Evolutionary conservation across 176 grass and related monocot species (phyloP).

Genomic region (Zea mays): DNA sequence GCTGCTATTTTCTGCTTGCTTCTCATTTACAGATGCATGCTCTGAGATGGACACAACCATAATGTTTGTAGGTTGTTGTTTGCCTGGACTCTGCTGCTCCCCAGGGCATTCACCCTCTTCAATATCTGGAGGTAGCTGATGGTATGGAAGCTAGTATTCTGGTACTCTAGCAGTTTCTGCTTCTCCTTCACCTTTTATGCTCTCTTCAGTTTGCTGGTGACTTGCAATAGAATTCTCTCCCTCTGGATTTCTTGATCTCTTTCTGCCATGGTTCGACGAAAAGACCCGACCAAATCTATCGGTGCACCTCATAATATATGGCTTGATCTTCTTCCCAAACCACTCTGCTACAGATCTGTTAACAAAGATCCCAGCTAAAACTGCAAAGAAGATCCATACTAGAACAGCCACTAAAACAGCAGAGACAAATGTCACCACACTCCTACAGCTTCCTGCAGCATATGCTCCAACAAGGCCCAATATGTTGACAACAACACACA

Average conservation of each 20-base stretch:
- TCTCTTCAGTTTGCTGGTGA: not conserved
- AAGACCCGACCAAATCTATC: not conserved
- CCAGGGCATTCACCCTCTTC: not conserved
- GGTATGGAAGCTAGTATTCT: not conserved
- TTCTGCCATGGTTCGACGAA: not conserved
- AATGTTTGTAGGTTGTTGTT: not conserved
- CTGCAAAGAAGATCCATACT: constrained; percentile 25
- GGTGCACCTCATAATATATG: not conserved
- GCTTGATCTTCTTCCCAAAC: not conserved
- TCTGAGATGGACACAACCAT: not conserved
- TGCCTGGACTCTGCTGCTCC: not conserved
- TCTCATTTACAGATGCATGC: not conserved
- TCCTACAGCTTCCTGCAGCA: too few species aligned
- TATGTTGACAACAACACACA: too few species aligned
- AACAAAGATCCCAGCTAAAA: constrained; percentile 1
- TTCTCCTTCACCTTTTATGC: not conserved
- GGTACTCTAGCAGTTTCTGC: not conserved
- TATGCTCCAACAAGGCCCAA: too few species aligned
- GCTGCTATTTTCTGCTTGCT: not conserved
- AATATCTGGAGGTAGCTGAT: not conserved
- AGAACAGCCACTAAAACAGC: too few species aligned
- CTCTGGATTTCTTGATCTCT: not conserved
- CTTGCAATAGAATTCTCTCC: not conserved
- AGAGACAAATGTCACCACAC: too few species aligned
- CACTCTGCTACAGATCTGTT: constrained; percentile 14